These are phyloP conservation scores for Vicia sativa DNA, from an alignment of 306 rosid genomes.

Conservation along the genomic window DNA sequence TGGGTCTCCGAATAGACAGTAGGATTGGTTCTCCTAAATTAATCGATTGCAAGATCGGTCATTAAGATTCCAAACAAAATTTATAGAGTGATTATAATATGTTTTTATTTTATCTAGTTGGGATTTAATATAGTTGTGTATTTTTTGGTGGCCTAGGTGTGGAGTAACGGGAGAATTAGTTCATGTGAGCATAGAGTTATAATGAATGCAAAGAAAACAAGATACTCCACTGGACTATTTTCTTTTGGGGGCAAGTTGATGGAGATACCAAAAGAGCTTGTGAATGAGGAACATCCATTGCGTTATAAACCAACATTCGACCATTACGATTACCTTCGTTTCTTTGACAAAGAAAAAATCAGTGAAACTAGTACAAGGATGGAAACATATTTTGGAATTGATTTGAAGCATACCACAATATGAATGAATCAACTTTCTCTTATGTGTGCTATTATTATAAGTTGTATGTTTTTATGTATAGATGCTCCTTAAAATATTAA, in stretches of 20 bases:
- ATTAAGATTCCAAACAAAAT: too few species aligned
- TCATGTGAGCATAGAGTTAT: conserved; percentile 47
- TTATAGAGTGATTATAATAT: too few species aligned
- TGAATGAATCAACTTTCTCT: background rate
- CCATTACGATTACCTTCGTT: conserved; percentile 40
- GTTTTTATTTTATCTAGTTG: background rate
- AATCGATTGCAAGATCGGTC: too few species aligned
- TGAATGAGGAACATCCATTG: conserved; percentile 43
- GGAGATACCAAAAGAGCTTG: conserved; percentile 38
- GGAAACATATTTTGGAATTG: conserved; percentile 39
- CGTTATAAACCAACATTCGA: conserved; percentile 43
- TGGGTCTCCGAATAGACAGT: too few species aligned
- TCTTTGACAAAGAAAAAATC: conserved; percentile 33
- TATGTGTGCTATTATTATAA: background rate
- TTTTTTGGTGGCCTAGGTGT: conserved; percentile 27
- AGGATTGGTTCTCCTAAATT: too few species aligned
- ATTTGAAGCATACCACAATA: background rate
- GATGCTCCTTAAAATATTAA: too few species aligned
- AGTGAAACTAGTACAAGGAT: conserved; percentile 23
- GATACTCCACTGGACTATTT: conserved; percentile 48
- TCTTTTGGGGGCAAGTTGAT: conserved; percentile 24
- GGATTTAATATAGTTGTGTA: background rate
- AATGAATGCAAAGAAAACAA: conserved; percentile 38
- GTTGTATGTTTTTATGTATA: too few species aligned
- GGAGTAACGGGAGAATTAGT: conserved; percentile 46